These are phyloP conservation scores for Stachybotrys chartarum DNA, from an alignment of 2,329 filamentous ascomycete genomes.

Conservation along the genomic window DNA sequence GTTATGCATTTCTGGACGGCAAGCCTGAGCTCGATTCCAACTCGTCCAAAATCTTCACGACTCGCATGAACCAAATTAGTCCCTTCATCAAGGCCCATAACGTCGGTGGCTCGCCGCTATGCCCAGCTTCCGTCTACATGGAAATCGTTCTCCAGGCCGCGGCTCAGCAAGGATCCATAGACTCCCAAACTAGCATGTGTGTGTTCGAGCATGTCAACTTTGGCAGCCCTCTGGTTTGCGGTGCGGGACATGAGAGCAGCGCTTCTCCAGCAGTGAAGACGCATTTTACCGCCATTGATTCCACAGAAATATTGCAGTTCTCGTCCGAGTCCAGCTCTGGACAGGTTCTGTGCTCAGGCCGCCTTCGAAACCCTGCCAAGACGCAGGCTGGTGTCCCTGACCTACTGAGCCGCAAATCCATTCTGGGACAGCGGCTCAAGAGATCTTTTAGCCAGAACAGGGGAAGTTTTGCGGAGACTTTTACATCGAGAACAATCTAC, in stretches of 20 bases:
- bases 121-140: conserved; percentile 13
- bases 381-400: not conserved
- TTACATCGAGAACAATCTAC: conserved; percentile 16
- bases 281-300: not conserved
- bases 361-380: not conserved
- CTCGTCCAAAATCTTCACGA: conserved; percentile 5
- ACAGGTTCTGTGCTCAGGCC: not conserved
- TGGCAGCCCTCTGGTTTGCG: not conserved
- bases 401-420: not conserved
- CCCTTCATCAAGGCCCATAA: conserved; percentile 11
- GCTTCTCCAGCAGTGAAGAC: not conserved
- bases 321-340: not conserved
- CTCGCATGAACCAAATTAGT: conserved; percentile 3
- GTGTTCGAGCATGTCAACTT: not conserved
- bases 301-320: not conserved
- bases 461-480: conserved; percentile 9
- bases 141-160: conserved; percentile 14
- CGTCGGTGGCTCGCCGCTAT: conserved; percentile 11
- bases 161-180: not conserved
- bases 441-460: not conserved
- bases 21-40: conserved; percentile 1
- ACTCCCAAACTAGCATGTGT: not conserved
- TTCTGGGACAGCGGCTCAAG: not conserved
- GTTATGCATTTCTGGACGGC: not conserved
- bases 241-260: not conserved